Percentiles rank a stretch among this genome's conserved stretches.
These are phyloP conservation scores for Logfia minima DNA, from an alignment of 129 eudicot genomes.

Conservation along the genomic window DNA sequence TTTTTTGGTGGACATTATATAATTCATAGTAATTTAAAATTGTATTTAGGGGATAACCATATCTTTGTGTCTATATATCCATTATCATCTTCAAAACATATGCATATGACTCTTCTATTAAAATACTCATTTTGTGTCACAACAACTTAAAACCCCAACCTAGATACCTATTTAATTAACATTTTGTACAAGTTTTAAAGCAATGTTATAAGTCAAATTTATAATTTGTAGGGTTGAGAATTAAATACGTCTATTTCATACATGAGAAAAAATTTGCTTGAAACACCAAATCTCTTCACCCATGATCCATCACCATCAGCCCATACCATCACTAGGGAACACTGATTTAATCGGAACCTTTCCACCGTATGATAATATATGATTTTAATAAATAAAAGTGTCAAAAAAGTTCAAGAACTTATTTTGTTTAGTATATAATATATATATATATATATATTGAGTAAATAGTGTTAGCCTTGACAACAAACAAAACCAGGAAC, in stretches of 20 bases:
- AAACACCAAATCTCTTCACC: neutral
- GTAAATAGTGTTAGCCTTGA: too few relatives aligned
- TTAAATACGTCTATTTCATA: neutral
- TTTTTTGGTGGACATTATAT: neutral
- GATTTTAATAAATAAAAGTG: too few relatives aligned
- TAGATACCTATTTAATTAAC: neutral
- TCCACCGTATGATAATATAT: neutral
- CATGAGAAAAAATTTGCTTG: neutral
- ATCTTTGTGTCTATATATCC: conserved; percentile 21
- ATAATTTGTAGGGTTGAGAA: conserved; percentile 3
- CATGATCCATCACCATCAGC: conserved; percentile 26
- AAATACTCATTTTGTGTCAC: conserved; percentile 9
- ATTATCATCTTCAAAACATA: conserved; percentile 21
- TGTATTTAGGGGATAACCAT: conserved; percentile 8
- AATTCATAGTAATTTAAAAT: neutral
- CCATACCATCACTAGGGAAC: conserved; percentile 21
- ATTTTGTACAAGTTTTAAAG: neutral
- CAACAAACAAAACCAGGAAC: neutral
- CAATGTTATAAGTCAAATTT: neutral
- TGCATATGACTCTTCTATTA: conserved; percentile 18
- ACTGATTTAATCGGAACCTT: conserved; percentile 14
- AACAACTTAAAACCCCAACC: neutral
- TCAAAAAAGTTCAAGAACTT: too few relatives aligned
- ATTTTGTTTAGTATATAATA: too few relatives aligned
- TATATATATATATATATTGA: too few relatives aligned